Evolutionary conservation across 805 yeast genomes (phyloP).

Genomic region (Yarrowia porcina): DNA sequence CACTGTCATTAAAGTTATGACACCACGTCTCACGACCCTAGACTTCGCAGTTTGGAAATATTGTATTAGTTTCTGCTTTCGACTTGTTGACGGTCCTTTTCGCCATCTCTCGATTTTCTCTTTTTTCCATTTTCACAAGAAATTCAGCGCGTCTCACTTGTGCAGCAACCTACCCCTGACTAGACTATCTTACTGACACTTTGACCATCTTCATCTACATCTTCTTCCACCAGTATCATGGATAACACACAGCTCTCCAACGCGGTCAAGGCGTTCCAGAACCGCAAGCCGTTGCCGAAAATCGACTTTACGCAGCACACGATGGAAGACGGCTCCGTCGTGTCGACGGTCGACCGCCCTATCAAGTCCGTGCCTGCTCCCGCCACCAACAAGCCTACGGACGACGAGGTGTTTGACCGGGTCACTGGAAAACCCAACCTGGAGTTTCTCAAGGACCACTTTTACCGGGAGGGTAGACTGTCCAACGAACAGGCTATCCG

Average conservation of each 20-base stretch:
- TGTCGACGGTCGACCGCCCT: constrained; percentile 57
- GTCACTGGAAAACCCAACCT: constrained; percentile 66
- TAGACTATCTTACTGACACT: not conserved
- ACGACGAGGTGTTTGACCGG: constrained; percentile 59
- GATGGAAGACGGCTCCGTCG: constrained; percentile 56
- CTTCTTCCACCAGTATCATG: not conserved
- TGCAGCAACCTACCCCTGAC: not conserved
- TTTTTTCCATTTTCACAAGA: too few relatives aligned
- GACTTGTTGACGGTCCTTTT: too few relatives aligned
- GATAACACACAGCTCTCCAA: constrained; percentile 41
- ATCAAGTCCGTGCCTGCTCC: constrained; percentile 63
- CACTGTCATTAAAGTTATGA: constrained; percentile 2
- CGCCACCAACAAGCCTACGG: constrained; percentile 59
- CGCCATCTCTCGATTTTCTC: too few relatives aligned
- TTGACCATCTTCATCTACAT: not conserved
- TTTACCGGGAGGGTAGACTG: constrained; percentile 76
- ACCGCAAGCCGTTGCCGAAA: constrained; percentile 36
- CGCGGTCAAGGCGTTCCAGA: constrained; percentile 40
- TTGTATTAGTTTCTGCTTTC: too few relatives aligned
- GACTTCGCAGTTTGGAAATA: not conserved
- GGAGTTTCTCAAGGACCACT: constrained; percentile 68
- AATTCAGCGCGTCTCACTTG: not conserved
- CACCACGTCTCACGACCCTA: constrained; percentile 1
- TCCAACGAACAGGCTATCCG: constrained; percentile 63
- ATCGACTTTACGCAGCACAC: constrained; percentile 47